Evolutionary conservation across 345 rosid genomes (phyloP).

Genomic region (Pistacia vera): DNA sequence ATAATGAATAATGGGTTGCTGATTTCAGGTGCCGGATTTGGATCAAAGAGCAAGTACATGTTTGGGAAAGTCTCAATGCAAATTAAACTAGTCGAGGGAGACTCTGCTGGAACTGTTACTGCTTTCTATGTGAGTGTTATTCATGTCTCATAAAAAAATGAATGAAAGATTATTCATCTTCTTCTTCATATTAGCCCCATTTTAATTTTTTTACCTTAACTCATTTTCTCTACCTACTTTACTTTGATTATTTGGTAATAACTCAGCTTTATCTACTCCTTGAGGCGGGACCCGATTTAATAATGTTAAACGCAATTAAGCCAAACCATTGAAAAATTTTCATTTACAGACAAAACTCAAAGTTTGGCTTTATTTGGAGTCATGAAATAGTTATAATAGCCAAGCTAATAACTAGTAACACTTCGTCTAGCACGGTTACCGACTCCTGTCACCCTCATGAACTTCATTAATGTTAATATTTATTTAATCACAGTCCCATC

Average conservation of each 20-base stretch:
- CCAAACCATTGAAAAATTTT: conserved; percentile 2
- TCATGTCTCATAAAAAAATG: too few species aligned
- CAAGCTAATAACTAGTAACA: background rate
- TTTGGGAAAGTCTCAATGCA: conserved; percentile 88
- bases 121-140: conserved; percentile 82
- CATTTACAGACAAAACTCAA: background rate
- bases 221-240: too few species aligned
- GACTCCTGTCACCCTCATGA: conserved; percentile 22
- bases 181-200: background rate
- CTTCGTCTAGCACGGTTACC: background rate
- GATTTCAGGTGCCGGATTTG: conserved; percentile 89
- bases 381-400: background rate
- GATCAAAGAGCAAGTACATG: conserved; percentile 84
- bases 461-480: conserved; percentile 3
- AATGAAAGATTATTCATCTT: background rate
- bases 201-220: background rate
- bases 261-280: conserved; percentile 16
- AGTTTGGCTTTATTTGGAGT: conserved; percentile 16
- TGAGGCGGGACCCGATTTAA: conserved; percentile 5
- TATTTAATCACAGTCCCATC: conserved; percentile 4
- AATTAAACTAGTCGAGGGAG: conserved; percentile 97
- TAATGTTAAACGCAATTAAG: background rate
- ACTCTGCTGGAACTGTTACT: conserved; percentile 99
- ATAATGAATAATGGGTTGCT: background rate
- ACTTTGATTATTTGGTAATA: conserved; percentile 8